Evolutionary conservation across 495 filamentous ascomycete genomes (phyloP), one percentile per base, ranked within the genome.

Genomic region (Xylaria longipes): DNA sequence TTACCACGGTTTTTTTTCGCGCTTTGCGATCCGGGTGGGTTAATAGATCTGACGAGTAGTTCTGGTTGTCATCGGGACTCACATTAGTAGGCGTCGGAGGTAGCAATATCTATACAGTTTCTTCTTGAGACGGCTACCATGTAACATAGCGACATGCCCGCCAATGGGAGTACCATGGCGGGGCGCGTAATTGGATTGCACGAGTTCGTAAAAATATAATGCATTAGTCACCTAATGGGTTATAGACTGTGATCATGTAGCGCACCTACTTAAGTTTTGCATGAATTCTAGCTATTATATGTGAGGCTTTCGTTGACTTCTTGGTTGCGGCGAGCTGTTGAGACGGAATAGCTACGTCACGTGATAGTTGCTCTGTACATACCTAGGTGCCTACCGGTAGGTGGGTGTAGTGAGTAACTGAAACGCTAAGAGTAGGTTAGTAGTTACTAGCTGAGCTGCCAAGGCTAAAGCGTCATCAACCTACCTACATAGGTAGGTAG

Each of bases 51-150:
- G 50, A 60, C 60, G 60, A 15, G 50, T 41, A 70, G 60, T 25
- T 57, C 69, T 48, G 35, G 43, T 54, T 48, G 60, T 63, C 46
- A 71, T 29, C 35, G 48, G 48, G 69, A 25, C 48, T 65, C 56
- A 57, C 41, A 58, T 68, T 35, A 57, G 45, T 69, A 50, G 69
- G 69, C 69, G 69, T 71, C 69, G 69, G 60, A 64, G 69, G 69
- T 71, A 71, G 69, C 69, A 71, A 71, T 27, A 71, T 71, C 14
- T 64, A 71, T 71, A 65, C 69, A 65, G 46, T 27, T 62, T 62
- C 46, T 39, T 62, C 9, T 65, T 15, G 41, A 33, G 48, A 46
- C 15, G 43, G 46, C 45, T 65, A 56, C 27, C 1, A 31, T 56
- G 52, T 60, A 48, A 25, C 60, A 45, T 46, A 41, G 61, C 60